A percentile compares a stretch with the other conserved stretches of the same genome.
phyloP scores from a whole-genome alignment of 192 early-diverging fungal genomes.

The Spizellomyces punctatus region DNA sequence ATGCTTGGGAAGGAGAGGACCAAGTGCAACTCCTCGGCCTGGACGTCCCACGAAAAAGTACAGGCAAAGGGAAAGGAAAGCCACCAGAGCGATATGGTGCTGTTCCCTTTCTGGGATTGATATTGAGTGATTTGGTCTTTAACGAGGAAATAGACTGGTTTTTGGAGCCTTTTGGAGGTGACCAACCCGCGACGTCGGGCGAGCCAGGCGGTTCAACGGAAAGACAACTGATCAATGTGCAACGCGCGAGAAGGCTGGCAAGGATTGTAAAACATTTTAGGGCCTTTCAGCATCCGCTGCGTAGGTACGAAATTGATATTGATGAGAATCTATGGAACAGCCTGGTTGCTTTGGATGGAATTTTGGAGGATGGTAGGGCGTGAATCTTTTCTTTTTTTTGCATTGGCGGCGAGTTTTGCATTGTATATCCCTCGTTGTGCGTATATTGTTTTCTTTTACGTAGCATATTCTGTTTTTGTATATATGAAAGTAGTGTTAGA shows the following conservation, averaged over 20 bases:
- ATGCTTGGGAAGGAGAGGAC: neutral
- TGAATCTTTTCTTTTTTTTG: too few species aligned
- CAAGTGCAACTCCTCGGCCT: neutral
- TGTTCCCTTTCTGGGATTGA: slow-evolving; percentile 26
- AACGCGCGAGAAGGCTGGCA: slow-evolving; percentile 11
- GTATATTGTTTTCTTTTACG: too few species aligned
- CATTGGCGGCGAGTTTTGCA: too few species aligned
- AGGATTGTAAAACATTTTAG: slow-evolving; percentile 15
- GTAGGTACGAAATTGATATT: slow-evolving; percentile 2
- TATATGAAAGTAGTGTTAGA: too few species aligned
- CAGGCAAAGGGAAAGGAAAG: neutral
- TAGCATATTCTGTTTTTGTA: too few species aligned
- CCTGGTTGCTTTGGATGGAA: neutral
- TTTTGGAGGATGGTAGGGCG: too few species aligned
- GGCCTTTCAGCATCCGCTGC: slow-evolving; percentile 19
- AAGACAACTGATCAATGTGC: slow-evolving; percentile 12
- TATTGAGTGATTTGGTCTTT: slow-evolving; percentile 24
- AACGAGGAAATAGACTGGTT: slow-evolving; percentile 28
- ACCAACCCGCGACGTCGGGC: neutral
- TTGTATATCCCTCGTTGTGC: too few species aligned
- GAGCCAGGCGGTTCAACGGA: neutral
- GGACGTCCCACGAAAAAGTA: neutral
- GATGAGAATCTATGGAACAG: neutral
- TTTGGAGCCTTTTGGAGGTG: slow-evolving; percentile 15
- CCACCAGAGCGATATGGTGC: slow-evolving; percentile 8